phyloP scores from a whole-genome alignment of 2,329 filamentous ascomycete species.

The Calonectria crousiana region DNA sequence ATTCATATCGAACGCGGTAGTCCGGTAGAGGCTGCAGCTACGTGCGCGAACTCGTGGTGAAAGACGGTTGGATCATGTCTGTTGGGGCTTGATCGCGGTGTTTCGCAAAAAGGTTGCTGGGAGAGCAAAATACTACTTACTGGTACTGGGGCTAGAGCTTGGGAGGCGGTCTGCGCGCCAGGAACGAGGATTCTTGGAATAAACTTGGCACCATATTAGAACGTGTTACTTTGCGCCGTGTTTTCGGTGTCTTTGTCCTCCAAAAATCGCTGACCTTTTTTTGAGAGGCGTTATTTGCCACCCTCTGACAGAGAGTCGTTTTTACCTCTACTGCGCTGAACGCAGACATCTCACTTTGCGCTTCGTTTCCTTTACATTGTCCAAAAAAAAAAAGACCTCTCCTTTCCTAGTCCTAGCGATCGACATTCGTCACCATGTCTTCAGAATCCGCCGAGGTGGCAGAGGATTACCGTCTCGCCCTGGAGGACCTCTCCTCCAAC shows the following conservation, averaged over 20 bases:
- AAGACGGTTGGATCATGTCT: conserved; percentile 36
- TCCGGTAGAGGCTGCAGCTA: conserved; percentile 23
- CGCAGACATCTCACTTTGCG: conserved; percentile 25
- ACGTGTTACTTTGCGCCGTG: conserved; percentile 37
- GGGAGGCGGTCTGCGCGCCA: conserved; percentile 36
- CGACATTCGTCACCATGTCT: conserved; percentile 54
- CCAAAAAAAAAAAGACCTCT: conserved; percentile 5
- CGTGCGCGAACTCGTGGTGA: conserved; percentile 28
- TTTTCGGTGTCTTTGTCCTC: conserved; percentile 28
- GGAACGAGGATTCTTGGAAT: conserved; percentile 46
- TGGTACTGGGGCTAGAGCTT: conserved; percentile 40
- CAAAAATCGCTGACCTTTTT: conserved; percentile 22
- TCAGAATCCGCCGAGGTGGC: conserved; percentile 84
- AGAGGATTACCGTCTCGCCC: conserved; percentile 91
- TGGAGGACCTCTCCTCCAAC: conserved; percentile 92
- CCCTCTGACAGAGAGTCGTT: conserved; percentile 20
- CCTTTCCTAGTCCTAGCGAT: conserved; percentile 26
- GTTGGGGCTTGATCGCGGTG: conserved; percentile 35
- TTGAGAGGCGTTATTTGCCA: conserved; percentile 24
- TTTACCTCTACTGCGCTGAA: conserved; percentile 8
- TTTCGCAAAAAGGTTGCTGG: conserved; percentile 37
- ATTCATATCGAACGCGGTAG: conserved; percentile 22
- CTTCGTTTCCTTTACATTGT: conserved; percentile 25
- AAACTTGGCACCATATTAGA: conserved; percentile 43
- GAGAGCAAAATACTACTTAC: conserved; percentile 32